These are phyloP conservation scores for Boechera retrofracta DNA, from an alignment of 345 rosid genomes.

Conservation along the genomic window DNA sequence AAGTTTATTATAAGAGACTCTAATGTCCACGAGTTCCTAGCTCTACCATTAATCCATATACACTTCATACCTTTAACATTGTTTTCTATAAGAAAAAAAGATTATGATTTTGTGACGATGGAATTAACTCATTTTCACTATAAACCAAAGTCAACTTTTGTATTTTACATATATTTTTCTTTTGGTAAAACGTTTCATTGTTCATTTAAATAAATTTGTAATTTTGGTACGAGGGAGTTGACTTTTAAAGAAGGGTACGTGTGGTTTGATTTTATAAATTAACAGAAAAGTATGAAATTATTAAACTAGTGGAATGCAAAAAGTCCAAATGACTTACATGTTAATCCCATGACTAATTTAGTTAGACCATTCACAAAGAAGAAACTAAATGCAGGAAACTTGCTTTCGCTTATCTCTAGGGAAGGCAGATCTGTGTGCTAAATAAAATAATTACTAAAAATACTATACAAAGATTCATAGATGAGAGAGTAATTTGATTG, in stretches of 20 bases:
- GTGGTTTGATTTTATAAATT: conserved; percentile 10
- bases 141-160: conserved; percentile 9
- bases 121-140: background rate
- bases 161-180: background rate
- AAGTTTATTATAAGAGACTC: no score
- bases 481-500: background rate
- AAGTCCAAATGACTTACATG: conserved; percentile 38
- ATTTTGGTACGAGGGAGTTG: conserved; percentile 32
- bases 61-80: no score
- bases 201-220: background rate
- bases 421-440: conserved; percentile 26
- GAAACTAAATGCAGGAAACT: conserved; percentile 34
- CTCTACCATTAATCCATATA: background rate
- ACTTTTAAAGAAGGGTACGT: conserved; percentile 25
- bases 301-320: conserved; percentile 22
- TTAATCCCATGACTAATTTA: conserved; percentile 22
- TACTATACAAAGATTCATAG: background rate
- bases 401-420: conserved; percentile 19
- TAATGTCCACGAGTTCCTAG: no score
- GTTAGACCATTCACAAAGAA: conserved; percentile 31
- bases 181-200: background rate
- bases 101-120: background rate
- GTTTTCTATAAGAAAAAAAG: no score
- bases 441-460: background rate
- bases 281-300: conserved; percentile 26